Conservation (phyloP, 306 rosid species). For the Sicyos edulis region DNA sequence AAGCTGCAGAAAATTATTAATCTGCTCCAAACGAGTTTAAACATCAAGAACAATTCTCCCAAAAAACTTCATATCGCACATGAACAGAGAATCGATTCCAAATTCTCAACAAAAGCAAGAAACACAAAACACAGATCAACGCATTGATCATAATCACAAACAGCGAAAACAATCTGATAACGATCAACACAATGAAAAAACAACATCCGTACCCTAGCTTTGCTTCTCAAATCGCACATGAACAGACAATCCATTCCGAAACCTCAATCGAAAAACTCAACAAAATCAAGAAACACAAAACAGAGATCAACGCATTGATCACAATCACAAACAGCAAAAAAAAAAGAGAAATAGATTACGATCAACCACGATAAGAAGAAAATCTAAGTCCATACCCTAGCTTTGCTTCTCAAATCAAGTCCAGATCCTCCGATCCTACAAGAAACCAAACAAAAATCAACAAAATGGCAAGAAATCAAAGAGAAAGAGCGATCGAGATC, state of each 20-base stretch:
- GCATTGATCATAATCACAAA: not conserved
- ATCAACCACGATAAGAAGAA: no score
- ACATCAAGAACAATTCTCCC: no score
- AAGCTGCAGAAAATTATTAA: not conserved
- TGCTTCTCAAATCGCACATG: slow-evolving; percentile 24
- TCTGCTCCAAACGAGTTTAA: no score
- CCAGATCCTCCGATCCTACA: slow-evolving; percentile 57
- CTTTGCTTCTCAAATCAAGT: slow-evolving; percentile 53
- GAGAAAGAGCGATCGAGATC: not conserved
- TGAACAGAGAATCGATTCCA: not conserved
- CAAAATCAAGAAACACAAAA: not conserved
- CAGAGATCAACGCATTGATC: not conserved
- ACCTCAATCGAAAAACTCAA: not conserved
- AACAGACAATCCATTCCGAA: not conserved
- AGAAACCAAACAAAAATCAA: not conserved
- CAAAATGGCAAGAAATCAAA: not conserved
- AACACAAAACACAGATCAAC: not conserved
- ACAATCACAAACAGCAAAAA: not conserved
- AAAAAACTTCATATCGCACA: no score
- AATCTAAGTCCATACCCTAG: slow-evolving; percentile 26
- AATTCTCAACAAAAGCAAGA: not conserved
- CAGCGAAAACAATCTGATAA: not conserved
- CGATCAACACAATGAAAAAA: no score
- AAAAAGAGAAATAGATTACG: not conserved
- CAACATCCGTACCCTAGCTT: slow-evolving; percentile 34